Conservation (phyloP, 1,139 yeast genomes). For the Kazachstania sp. region DNA sequence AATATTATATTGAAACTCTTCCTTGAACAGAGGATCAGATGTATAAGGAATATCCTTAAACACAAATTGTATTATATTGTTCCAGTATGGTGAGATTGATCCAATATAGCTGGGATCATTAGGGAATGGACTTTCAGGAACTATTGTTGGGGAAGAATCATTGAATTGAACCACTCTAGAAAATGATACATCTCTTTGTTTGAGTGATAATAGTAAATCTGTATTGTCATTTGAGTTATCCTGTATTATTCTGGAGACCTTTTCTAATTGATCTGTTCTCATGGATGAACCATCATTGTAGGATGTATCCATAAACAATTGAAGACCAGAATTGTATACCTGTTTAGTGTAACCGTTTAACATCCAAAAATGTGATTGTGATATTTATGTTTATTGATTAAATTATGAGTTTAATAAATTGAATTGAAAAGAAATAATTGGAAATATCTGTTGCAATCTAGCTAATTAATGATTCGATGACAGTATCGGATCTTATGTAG, state of each 20-base stretch:
- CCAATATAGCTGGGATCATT: not conserved
- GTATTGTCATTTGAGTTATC: no score
- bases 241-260: not conserved
- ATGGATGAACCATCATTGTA: not conserved
- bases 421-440: no score
- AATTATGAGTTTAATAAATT: no score
- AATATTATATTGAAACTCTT: conserved; percentile 27
- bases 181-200: not conserved
- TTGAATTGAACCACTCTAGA: conserved; percentile 5
- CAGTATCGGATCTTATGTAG: no score
- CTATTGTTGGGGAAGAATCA: conserved; percentile 24
- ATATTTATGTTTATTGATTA: no score
- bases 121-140: conserved; percentile 5
- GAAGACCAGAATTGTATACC: not conserved
- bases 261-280: not conserved
- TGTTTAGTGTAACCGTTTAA: not conserved
- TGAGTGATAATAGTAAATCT: not conserved
- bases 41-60: conserved; percentile 11
- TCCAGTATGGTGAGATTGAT: not conserved
- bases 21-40: conserved; percentile 15
- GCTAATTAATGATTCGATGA: no score
- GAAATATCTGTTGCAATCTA: no score
- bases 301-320: not conserved
- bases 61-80: conserved; percentile 3
- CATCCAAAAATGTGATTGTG: not conserved